Evolutionary conservation across 164 flowering plant genomes (phyloP).

Genomic region (Malania oleifera): DNA sequence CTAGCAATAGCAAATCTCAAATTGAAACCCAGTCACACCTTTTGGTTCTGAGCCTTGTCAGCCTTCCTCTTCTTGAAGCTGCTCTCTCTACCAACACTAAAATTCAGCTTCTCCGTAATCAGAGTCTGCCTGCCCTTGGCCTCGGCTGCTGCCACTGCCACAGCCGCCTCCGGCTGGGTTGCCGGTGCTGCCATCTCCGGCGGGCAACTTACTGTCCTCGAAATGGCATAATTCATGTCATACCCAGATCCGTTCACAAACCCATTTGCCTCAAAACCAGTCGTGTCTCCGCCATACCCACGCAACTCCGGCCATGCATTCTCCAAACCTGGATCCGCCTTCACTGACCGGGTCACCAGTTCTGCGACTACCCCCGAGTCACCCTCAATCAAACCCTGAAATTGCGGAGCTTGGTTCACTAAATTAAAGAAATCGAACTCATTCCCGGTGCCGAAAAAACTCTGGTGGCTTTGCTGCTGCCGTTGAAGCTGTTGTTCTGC

Average conservation of each 20-base stretch:
- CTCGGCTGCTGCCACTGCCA: conserved; percentile 8
- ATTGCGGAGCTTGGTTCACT: conserved; percentile 16
- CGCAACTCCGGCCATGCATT: conserved; percentile 42
- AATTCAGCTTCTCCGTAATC: conserved; percentile 24
- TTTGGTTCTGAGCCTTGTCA: conserved; percentile 33
- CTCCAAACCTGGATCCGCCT: conserved; percentile 45
- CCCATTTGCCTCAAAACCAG: conserved; percentile 20
- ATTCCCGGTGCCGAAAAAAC: conserved; percentile 17
- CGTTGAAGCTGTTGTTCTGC: conserved; percentile 22
- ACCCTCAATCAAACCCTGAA: conserved; percentile 22
- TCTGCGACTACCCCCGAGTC: conserved; percentile 28
- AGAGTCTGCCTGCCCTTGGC: conserved; percentile 12
- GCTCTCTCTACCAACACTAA: conserved; percentile 35
- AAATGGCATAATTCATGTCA: conserved; percentile 19
- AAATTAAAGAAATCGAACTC: conserved; percentile 28
- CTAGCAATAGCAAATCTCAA: too few species aligned
- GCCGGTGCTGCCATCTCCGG: conserved; percentile 17
- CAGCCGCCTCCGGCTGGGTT: neutral
- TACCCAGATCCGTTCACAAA: conserved; percentile 13
- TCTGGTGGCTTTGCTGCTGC: conserved; percentile 17
- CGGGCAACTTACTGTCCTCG: conserved; percentile 43
- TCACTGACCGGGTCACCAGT: conserved; percentile 26
- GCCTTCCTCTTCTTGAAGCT: conserved; percentile 66
- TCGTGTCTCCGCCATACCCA: conserved; percentile 4
- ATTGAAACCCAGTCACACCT: conserved; percentile 28